Evolutionary conservation across 805 yeast genomes (phyloP).

Genomic region (Barnettozyma californica): DNA sequence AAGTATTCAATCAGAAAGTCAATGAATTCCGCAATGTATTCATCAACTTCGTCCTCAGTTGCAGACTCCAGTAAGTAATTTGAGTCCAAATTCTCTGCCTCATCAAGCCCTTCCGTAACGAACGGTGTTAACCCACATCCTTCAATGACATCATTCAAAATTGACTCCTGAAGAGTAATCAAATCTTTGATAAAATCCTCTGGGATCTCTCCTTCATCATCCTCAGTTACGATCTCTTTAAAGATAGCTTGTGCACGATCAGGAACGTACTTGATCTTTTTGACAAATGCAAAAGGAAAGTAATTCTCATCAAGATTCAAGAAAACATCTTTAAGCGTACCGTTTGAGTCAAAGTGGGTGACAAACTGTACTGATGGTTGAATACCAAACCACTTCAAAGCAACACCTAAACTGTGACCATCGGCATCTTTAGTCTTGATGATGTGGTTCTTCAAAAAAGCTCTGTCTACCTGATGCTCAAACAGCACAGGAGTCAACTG

Average conservation of each 20-base stretch:
- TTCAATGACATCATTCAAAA: conserved; percentile 19
- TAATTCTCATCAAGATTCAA: conserved; percentile 29
- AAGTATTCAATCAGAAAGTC: conserved; percentile 17
- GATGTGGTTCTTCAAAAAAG: conserved; percentile 10
- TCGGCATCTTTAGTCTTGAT: conserved; percentile 9
- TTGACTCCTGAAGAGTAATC: conserved; percentile 17
- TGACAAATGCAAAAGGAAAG: conserved; percentile 29
- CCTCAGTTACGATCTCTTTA: conserved; percentile 6
- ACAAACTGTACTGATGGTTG: conserved; percentile 38
- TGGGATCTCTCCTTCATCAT: conserved; percentile 1
- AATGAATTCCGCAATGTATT: conserved; percentile 17
- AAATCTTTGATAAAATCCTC: conserved; percentile 13
- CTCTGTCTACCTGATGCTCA: conserved; percentile 32
- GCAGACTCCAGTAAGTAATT: conserved; percentile 12
- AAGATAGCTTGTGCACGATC: conserved; percentile 19
- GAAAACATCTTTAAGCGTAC: conserved; percentile 15
- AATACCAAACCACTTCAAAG: conserved; percentile 33
- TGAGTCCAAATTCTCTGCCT: conserved; percentile 11
- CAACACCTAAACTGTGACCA: conserved; percentile 18
- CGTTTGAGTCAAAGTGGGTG: conserved; percentile 18
- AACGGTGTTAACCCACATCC: conserved; percentile 20
- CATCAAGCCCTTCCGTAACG: conserved; percentile 12
- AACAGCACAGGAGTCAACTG: conserved; percentile 15
- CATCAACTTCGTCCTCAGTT: conserved; percentile 18
- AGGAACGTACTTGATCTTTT: conserved; percentile 16